Percentiles rank a stretch among this genome's conserved stretches.
Conservation (phyloP, 108 stramenopile species). For the Stephanodiscus triporus region DNA sequence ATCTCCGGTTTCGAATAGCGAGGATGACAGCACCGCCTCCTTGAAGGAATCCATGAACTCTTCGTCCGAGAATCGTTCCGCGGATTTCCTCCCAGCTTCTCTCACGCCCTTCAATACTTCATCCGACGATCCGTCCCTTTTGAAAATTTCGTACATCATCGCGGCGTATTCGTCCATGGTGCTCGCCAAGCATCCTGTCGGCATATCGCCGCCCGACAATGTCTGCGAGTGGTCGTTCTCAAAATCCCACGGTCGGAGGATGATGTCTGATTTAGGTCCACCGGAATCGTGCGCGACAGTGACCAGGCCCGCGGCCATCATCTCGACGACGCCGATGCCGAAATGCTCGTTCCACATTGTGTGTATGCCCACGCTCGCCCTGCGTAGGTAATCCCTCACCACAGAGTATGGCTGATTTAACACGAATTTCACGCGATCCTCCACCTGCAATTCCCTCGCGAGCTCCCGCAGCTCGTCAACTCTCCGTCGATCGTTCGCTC, state of each 20-base stretch:
- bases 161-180: constrained; percentile 76
- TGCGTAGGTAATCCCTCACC: constrained; percentile 71
- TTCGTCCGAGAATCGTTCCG: constrained; percentile 75
- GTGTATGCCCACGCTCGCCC: constrained; percentile 93
- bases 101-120: constrained; percentile 46
- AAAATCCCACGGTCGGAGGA: constrained; percentile 40
- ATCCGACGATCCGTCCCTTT: constrained; percentile 29
- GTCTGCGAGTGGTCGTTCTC: neutral
- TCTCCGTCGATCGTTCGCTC: constrained; percentile 75
- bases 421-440: constrained; percentile 77
- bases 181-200: constrained; percentile 80
- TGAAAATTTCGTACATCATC: constrained; percentile 66
- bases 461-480: constrained; percentile 66
- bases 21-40: constrained; percentile 42
- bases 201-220: neutral
- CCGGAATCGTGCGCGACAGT: constrained; percentile 95
- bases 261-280: constrained; percentile 91
- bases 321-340: constrained; percentile 99
- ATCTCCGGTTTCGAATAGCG: constrained; percentile 19
- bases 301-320: constrained; percentile 97
- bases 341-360: constrained; percentile 99
- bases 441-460: constrained; percentile 59
- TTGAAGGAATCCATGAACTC: constrained; percentile 59
- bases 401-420: constrained; percentile 91
- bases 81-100: constrained; percentile 50